phyloP scores from a whole-genome alignment of 768 basidiomycete genomes.

The Rickenella mellea region DNA sequence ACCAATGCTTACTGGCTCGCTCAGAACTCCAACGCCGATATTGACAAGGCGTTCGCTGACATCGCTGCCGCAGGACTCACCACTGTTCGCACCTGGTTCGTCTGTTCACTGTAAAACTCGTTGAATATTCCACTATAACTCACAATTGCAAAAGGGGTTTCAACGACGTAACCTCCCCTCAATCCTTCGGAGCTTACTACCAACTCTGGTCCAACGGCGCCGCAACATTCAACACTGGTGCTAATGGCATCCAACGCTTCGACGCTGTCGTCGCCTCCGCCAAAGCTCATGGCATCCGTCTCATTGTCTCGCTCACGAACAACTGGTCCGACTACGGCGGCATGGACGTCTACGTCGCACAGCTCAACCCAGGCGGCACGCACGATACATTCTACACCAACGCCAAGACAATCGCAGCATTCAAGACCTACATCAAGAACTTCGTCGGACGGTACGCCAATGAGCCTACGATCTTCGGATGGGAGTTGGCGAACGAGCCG shows the following conservation, averaged over 20 bases:
- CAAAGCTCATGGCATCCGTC: slow-evolving; percentile 13
- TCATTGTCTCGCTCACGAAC: slow-evolving; percentile 14
- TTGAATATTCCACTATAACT: background rate
- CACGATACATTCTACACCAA: slow-evolving; percentile 32
- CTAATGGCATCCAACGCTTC: slow-evolving; percentile 1
- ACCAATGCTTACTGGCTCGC: slow-evolving; percentile 2
- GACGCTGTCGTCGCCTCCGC: slow-evolving; percentile 14
- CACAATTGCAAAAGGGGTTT: slow-evolving; percentile 8
- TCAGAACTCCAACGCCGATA: slow-evolving; percentile 9
- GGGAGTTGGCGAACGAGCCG: slow-evolving; percentile 11
- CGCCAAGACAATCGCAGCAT: slow-evolving; percentile 19
- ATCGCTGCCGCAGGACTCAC: slow-evolving; percentile 13
- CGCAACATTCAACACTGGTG: slow-evolving; percentile 14
- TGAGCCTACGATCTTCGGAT: slow-evolving; percentile 9
- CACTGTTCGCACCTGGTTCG: slow-evolving; percentile 14
- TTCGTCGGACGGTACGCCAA: slow-evolving; percentile 13
- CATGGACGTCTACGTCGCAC: slow-evolving; percentile 27
- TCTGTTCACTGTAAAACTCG: background rate
- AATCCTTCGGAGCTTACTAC: slow-evolving; percentile 14
- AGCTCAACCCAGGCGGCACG: slow-evolving; percentile 16
- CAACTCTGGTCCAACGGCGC: slow-evolving; percentile 13
- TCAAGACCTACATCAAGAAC: slow-evolving; percentile 22
- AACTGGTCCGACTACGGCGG: slow-evolving; percentile 19
- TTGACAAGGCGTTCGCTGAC: slow-evolving; percentile 14
- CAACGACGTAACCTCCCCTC: slow-evolving; percentile 14